Evolutionary conservation across 192 early-diverging fungal genomes (phyloP), one percentile per base, ranked within the genome.

Genomic region (Globomyces pollinis-pini): DNA sequence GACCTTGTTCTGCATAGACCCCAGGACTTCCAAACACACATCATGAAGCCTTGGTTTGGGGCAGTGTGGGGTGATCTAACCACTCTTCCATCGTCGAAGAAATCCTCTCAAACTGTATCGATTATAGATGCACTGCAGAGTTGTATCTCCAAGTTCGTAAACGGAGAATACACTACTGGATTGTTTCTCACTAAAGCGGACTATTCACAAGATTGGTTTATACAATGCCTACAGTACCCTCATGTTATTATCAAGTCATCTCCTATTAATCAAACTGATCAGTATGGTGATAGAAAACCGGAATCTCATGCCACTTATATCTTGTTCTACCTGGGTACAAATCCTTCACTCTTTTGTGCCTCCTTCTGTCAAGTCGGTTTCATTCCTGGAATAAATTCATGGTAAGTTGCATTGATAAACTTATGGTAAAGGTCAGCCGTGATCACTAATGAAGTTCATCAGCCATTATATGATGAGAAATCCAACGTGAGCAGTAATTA

Each of bases 161-260:
- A 68, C 18, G 69, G 77, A 8, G 50, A 51, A 31, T 51, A 26
- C 28, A 28, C 30, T 20, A 15, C 30, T 20, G 77, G 77, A 20
- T 21, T 79, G 28, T 79, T 79, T 39, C 50, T 79, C 4, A 18
- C 76, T n/a, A 62, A 64, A 30, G 77, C 70, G 3, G 77, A 79
- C 68, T 71, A 76, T 59, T 73, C 73, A 5, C 73, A 73, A 6
- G 77, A 76, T 44, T 79, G 77, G 77, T 79, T 79, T 60, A 76
- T 73, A 1, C 77, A 73, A 30, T 70, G 76, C 23, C 50, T 79
- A n/a, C 77, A 74, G 39, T 72, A 79, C 51, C 77, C 77, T 26
- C 71, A 72, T 44, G 76, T 73, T 61, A 70, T 79, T n/a, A 43
- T 79, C 50, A 9, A 31, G 7, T 31, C 30, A 20, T 13, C 35